A percentile compares a stretch with the other conserved stretches of the same genome.
Conservation (phyloP, 208 protist species). For the Acanthamoeba lugdunensis region DNA sequence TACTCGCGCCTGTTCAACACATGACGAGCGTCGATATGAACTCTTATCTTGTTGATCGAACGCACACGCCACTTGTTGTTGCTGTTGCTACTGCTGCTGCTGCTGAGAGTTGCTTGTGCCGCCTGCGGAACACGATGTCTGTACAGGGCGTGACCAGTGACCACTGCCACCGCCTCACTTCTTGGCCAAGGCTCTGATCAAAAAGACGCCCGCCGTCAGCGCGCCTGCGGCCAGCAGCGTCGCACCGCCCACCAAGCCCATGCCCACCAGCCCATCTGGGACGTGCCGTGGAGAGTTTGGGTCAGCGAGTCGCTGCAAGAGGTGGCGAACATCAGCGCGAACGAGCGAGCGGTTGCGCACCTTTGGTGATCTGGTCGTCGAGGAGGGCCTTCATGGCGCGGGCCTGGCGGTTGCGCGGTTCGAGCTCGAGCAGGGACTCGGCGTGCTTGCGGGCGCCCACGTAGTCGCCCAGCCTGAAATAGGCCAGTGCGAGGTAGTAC, state of each 20-base stretch:
- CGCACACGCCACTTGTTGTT: no score
- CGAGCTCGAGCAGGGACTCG: not conserved
- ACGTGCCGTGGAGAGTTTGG: not conserved
- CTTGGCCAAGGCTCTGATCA: conserved; percentile 27
- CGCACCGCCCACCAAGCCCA: conserved; percentile 37
- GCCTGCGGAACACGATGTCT: not conserved
- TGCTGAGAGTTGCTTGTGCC: no score
- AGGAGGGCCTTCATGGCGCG: conserved; percentile 49
- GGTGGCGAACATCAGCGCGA: not conserved
- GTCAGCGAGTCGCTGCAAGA: not conserved
- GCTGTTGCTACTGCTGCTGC: no score
- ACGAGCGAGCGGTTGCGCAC: not conserved
- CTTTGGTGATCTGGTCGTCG: conserved; percentile 64
- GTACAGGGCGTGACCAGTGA: not conserved
- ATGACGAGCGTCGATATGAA: not conserved
- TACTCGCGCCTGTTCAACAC: conserved; percentile 65
- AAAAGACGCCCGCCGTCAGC: conserved; percentile 13
- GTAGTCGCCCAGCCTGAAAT: conserved; percentile 41
- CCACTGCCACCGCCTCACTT: not conserved
- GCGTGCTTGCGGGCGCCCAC: not conserved
- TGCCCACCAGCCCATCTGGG: conserved; percentile 35
- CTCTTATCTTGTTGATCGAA: not conserved
- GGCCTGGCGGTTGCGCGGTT: conserved; percentile 47
- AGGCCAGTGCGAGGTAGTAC: conserved; percentile 62
- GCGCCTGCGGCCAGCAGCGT: not conserved